Percentiles rank a stretch among this genome's conserved stretches.
Evolutionary conservation across 257 asterid species (phyloP).

Genomic region (Ballota nigra): DNA sequence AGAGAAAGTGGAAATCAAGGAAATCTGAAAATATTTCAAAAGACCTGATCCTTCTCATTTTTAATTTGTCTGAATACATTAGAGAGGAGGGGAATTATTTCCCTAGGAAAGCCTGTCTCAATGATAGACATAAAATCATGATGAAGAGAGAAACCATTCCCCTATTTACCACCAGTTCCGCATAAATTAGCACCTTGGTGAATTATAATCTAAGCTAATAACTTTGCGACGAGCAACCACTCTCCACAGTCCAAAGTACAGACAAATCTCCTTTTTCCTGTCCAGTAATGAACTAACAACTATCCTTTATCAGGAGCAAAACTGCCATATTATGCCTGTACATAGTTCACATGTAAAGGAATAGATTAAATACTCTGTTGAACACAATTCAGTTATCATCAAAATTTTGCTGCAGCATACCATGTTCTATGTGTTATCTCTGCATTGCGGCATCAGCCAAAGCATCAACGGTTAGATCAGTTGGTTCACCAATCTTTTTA

Average conservation of each 20-base stretch:
- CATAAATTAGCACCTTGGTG: conserved; percentile 4
- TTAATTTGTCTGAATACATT: neutral
- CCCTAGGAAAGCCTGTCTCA: neutral
- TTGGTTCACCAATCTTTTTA: conserved; percentile 44
- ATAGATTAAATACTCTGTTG: neutral
- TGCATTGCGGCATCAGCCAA: conserved; percentile 31
- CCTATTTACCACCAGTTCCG: conserved; percentile 5
- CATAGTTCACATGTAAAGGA: neutral
- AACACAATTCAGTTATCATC: neutral
- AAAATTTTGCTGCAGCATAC: neutral
- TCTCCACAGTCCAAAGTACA: conserved; percentile 1
- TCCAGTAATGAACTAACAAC: neutral
- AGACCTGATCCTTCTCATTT: neutral
- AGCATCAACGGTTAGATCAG: conserved; percentile 27
- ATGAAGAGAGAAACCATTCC: neutral
- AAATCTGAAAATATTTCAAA: neutral
- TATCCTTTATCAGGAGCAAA: conserved; percentile 19
- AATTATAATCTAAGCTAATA: conserved; percentile 1
- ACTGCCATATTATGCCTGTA: conserved; percentile 21
- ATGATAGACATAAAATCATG: neutral
- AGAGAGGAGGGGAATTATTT: neutral
- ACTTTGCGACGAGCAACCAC: neutral
- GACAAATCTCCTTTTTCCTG: neutral
- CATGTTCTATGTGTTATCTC: conserved; percentile 24
- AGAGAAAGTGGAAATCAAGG: neutral